phyloP scores from a whole-genome alignment of 2,329 filamentous ascomycete species.

The Botryotinia globosa region DNA sequence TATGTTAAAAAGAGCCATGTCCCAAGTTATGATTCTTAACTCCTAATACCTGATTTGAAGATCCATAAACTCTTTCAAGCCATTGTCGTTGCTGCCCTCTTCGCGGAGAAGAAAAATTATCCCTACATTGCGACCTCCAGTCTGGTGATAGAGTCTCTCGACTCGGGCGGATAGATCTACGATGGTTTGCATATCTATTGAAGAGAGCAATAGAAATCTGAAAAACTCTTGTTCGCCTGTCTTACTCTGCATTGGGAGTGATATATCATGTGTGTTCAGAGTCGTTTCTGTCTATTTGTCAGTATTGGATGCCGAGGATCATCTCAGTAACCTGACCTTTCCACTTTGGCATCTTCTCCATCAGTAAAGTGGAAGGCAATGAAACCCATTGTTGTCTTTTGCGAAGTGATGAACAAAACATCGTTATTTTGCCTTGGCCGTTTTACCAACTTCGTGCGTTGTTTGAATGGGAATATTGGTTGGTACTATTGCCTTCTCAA shows the following conservation, averaged over 20 bases:
- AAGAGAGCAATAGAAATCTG: conserved; percentile 35
- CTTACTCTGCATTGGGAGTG: conserved; percentile 29
- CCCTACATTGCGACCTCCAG: conserved; percentile 35
- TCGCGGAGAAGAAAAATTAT: conserved; percentile 38
- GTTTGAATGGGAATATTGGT: not conserved
- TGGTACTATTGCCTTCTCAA: not conserved
- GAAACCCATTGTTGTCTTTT: conserved; percentile 35
- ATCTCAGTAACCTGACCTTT: conserved; percentile 29
- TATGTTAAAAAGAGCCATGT: conserved; percentile 15
- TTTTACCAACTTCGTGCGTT: not conserved
- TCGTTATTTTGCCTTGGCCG: conserved; percentile 7
- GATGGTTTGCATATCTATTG: conserved; percentile 28
- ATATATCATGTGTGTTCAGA: conserved; percentile 36
- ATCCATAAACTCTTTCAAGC: conserved; percentile 32
- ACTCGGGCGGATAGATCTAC: conserved; percentile 31
- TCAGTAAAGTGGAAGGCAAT: conserved; percentile 32
- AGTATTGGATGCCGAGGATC: conserved; percentile 13
- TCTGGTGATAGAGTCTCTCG: conserved; percentile 37
- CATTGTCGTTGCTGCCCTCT: conserved; percentile 25
- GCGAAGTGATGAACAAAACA: conserved; percentile 39
- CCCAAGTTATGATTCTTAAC: not conserved
- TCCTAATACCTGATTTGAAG: conserved; percentile 35
- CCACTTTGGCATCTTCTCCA: conserved; percentile 33
- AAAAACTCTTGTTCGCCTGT: conserved; percentile 26
- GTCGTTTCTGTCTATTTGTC: conserved; percentile 27